Base-by-base conservation (phyloP, 208 protist genomes). In the Leptomonas pyrrhocoris region DNA sequence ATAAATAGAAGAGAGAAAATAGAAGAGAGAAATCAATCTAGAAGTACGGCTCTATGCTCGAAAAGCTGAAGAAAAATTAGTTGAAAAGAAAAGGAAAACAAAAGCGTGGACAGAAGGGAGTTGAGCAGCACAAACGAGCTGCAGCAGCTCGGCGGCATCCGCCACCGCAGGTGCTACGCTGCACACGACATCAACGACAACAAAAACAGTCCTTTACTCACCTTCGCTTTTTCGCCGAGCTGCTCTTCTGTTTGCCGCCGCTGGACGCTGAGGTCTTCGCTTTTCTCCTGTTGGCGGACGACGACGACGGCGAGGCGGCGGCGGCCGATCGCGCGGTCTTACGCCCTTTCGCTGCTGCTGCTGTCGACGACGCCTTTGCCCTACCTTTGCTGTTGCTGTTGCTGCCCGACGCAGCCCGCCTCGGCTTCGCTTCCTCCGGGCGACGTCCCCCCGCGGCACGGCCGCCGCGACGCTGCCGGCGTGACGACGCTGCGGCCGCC, bases 351-450 rank as follows among this genome's bases (percentile, higher is more conserved):
- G 46, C 28, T n/a, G 8, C 58, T 38, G 43, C 7, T 40, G 57
- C 43, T 15, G 49, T 43, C 19, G 49, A 11, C 9, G 19, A 23
- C 7, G 57, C 45, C 36, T 34, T 60, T 1, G 51, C 12, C 25
- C 38, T 73, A 57, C 50, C 42, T 48, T 72, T 59, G 30, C 48
- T 25, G 56, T 69, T 74, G 72, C 61, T 58, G 15, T 45, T 42
- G 34, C 56, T 16, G 61, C 73, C 46, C 51, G 43, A 18, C 43
- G 43, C 18, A 3, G 74, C 49, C 46, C 68, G 31, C 49, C 59
- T 62, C 45, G 46, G 6, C 46, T 65, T 65, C 5, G 19, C 46
- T 8, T 65, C 59, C 5, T 55, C 46, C 1, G 30, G 53, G 66
- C 50, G 61, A 36, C 63, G 68, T 30, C 64, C 68, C 1, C 23